Evolutionary conservation across 2,329 filamentous ascomycete genomes (phyloP).

Genomic region (Cladosporium sp.): DNA sequence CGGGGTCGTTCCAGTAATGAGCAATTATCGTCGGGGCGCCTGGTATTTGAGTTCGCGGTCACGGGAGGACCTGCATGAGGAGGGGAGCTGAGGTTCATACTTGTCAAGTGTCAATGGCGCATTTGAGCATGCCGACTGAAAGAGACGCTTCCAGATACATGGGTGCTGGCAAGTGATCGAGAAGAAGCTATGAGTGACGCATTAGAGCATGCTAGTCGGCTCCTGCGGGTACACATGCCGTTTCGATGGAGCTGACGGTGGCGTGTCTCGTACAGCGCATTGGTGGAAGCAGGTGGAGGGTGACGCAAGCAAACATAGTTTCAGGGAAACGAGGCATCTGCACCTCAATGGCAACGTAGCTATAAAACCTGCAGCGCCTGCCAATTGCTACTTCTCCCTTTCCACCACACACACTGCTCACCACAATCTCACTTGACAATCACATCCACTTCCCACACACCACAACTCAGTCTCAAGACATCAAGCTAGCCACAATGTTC

Average conservation of each 20-base stretch:
- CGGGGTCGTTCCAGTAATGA: background rate
- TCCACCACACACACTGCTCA: background rate
- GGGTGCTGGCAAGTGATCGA: background rate
- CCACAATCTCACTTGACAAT: background rate
- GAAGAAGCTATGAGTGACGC: background rate
- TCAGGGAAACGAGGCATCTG: background rate
- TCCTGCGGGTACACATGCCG: constrained; percentile 2
- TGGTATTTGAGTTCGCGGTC: background rate
- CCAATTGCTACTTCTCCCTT: background rate
- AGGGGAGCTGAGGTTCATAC: too few relatives aligned
- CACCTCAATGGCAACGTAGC: constrained; percentile 5
- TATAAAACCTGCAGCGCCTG: background rate
- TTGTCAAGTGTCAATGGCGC: too few relatives aligned
- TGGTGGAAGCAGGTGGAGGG: constrained; percentile 5
- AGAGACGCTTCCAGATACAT: too few relatives aligned
- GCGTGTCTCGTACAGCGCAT: background rate
- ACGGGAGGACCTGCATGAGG: background rate
- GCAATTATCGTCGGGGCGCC: background rate
- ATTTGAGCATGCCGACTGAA: too few relatives aligned
- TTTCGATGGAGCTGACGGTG: background rate
- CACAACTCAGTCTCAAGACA: constrained; percentile 2
- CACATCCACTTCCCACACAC: background rate
- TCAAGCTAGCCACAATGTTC: constrained; percentile 38
- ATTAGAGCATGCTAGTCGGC: background rate
- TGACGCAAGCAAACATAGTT: constrained; percentile 10